Evolutionary conservation across 2,329 filamentous ascomycete species (phyloP), one percentile per base, ranked within the genome.

Genomic region (Paecilomyces sp.): DNA sequence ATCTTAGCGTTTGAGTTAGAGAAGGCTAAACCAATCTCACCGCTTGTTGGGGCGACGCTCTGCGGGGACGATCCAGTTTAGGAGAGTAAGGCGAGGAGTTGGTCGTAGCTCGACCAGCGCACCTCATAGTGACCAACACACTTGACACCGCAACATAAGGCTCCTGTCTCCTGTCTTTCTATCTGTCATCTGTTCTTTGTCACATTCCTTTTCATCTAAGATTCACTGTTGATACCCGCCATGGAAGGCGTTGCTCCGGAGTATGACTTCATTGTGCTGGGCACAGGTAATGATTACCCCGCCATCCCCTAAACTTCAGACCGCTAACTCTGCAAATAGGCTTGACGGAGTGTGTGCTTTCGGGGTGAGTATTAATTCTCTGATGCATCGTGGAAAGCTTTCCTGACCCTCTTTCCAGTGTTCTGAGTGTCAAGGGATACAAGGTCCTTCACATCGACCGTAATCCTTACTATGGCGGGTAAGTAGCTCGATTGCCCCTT

Each of bases 221-320:
- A 61, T 58, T 57, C 59, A 59, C 55, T 55, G 58, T 59, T 57
- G 53, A 58, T 62, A 64, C 61, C 65, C 79, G 84, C 64, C 80
- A 97, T 97, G 94, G 94, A 97, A 76, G 94, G 97, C 80, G 96
- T 99, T 75, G 91, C 92, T 68, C 90, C 91, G 75, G 92, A 97
- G 80, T 99, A 99, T 85, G 94, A 99, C 85, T 91, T 97, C 78
- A 87, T 99, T 76, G 94, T 99, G 76, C 87, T 99, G 76, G 94
- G 94, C 84, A 99, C 94, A 77, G 92, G 92, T 96, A 83, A 74
- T 85, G 79, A 68, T 67, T 64, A 69, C 71, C 63, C 67, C 72
- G 69, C 72, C 65, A 67, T 59, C n/a, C 41, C 41, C 62, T 61
- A 63, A 28, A 63, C 67, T 60, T 61, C 67, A 66, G 60, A 64